Base-by-base conservation (phyloP, 768 basidiomycete genomes). In the Russula abietina region DNA sequence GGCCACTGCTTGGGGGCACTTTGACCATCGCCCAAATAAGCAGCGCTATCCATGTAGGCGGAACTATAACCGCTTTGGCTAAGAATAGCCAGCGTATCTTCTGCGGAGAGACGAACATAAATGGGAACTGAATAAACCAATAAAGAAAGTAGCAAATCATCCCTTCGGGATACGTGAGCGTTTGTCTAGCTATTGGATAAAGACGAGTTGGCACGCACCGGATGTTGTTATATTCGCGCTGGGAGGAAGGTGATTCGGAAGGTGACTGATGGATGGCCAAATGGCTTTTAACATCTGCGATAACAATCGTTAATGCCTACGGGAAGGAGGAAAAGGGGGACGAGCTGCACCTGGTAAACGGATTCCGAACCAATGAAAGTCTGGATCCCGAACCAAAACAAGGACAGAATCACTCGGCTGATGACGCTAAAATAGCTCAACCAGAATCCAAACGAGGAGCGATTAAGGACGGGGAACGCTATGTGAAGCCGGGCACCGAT, bases 391-490 rank as follows among this genome's bases (percentile, higher is more conserved):
- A 89, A 89, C 89, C 91, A 93, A 72, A 92, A 89, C 80, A 91
- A 82, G 41, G 88, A 79, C 26, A 93, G 80, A 22, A 91, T 75
- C 49, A 85, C 81, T 24, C 91, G 83, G 67, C 88, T 90, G 61
- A 93, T 71, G 51, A 94, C 88, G 61, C 83, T 85, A 72, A 93
- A 93, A 74, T 91, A 93, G 70, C 89, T 89, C 69, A 93, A 82
- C 84, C 88, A 93, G 75, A 92, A 93, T 2, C 93, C 92, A 68
- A 93, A 90, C 0, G 88, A 91, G 2, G 91, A 91, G 17, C 92
- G 80, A 67, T 87, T 90, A n/a, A 92, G 77, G 55, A 93, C 81
- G 1, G 83, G 80, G 71, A 92, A 92, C 0, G 88, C 83, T 28
- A 93, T 76, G 67, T 90, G 89, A 50, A 91, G 79, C 22, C 87